Base-by-base conservation (phyloP, 768 basidiomycete species). In the Crassisporium funariophilum region DNA sequence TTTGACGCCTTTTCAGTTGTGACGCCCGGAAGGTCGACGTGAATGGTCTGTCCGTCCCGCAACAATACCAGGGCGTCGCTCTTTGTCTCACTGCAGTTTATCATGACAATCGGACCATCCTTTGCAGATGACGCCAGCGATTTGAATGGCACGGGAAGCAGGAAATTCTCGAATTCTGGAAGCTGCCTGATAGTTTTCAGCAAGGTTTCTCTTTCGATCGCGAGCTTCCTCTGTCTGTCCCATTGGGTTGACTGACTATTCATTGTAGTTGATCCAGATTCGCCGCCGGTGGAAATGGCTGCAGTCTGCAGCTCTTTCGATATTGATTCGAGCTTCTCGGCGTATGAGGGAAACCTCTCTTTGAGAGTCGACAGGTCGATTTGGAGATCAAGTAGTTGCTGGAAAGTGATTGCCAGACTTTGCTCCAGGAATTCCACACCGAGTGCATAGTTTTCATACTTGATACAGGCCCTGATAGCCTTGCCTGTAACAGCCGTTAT, bases 371-470 rank as follows among this genome's bases (percentile, higher is more conserved):
- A 25, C 10, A 54, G 23, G n/a, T 52, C 48, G 11, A 27, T 46
- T 8, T 47, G 46, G 12, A 60, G 49, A 16, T 52, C 46, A 10
- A 55, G 44, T 17, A 60, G 36, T 22, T 60, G 51, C 10, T 54
- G 49, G 36, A 52, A 57, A 10, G 52, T 50, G 31, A 60, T 36
- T 9, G 53, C 39, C 25, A 54, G 35, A 22, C 55, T 53, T 34
- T 55, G 55, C 38, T 60, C 58, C 2, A 60, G 41, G 29, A 54
- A 56, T 35, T 55, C 51, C 17, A 60, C 23, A n/a, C 53, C 55
- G 7, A 47, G 31, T 25, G 48, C 20, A n/a, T 46, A 44, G 23
- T 47, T 27, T 7, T 53, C 15, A 29, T 40, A 37, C 7, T 37
- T 19, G 11, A 53, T 44, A 33, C 46, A 53, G 9, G 48, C 41